Evolutionary conservation across 164 flowering plant genomes (phyloP).

Genomic region (Magnolia changhungtana): DNA sequence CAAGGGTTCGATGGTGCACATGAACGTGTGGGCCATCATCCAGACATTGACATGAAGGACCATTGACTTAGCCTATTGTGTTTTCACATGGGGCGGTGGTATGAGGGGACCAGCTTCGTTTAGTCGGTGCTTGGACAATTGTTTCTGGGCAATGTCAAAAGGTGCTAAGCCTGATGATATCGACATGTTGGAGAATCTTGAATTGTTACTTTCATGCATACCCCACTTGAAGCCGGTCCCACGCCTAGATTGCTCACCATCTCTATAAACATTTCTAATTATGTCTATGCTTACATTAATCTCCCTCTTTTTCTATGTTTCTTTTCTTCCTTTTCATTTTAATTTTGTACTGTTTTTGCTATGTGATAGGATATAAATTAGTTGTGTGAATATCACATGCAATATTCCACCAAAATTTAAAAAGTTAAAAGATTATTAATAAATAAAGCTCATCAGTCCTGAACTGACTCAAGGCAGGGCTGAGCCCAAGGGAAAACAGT

Average conservation of each 20-base stretch:
- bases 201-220: slow-evolving; percentile 29
- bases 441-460: too few species aligned
- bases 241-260: slow-evolving; percentile 28
- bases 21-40: slow-evolving; percentile 36
- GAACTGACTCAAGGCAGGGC: too few species aligned
- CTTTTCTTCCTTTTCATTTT: background rate
- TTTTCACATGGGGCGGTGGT: slow-evolving; percentile 36
- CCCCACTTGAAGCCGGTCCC: slow-evolving; percentile 26
- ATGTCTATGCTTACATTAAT: background rate
- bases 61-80: slow-evolving; percentile 31
- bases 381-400: background rate
- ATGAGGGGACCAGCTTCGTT: slow-evolving; percentile 30
- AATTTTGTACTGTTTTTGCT: background rate
- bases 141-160: slow-evolving; percentile 24
- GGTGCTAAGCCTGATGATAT: slow-evolving; percentile 23
- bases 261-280: slow-evolving; percentile 10
- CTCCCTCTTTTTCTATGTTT: background rate
- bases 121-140: slow-evolving; percentile 31
- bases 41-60: slow-evolving; percentile 41
- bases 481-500: too few species aligned
- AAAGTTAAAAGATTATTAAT: too few species aligned
- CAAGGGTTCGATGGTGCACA: slow-evolving; percentile 31
- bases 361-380: too few species aligned
- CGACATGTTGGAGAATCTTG: slow-evolving; percentile 34
- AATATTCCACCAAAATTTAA: too few species aligned